Percentiles rank a stretch among this genome's conserved stretches.
Conservation (phyloP, 805 yeast species). For the Zygosaccharomyces siamensis region DNA sequence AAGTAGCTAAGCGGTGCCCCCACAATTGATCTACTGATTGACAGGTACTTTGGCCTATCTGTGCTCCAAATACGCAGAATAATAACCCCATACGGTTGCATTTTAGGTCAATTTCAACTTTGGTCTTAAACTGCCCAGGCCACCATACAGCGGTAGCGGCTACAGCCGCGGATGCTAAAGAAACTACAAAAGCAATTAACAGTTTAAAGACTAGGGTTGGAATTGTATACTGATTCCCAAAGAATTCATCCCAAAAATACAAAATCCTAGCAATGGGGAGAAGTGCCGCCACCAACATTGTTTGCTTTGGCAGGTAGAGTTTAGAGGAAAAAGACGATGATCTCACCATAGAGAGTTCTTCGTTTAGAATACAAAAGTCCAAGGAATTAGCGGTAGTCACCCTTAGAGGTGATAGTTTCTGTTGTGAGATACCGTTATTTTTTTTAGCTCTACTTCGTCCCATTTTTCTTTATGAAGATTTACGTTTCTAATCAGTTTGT, state of each 20-base stretch:
- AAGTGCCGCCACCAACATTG: not conserved
- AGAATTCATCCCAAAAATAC: not conserved
- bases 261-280: not conserved
- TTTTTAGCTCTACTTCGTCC: not conserved
- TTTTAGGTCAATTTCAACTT: not conserved
- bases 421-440: not conserved
- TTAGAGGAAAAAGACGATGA: not conserved
- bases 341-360: not conserved
- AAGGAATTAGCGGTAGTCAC: not conserved
- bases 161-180: slow-evolving; percentile 1
- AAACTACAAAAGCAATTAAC: not conserved
- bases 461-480: not conserved
- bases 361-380: not conserved
- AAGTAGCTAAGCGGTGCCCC: not conserved
- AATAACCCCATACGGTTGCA: slow-evolving; percentile 3
- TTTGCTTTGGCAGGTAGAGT: not conserved
- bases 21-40: not conserved
- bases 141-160: slow-evolving; percentile 4
- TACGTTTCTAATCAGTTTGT: not conserved
- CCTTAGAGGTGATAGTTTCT: not conserved
- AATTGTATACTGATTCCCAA: not conserved
- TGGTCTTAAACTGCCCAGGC: slow-evolving; percentile 1
- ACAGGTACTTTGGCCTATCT: not conserved
- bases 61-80: slow-evolving; percentile 3
- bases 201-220: not conserved